Conservation (phyloP, 768 basidiomycete genomes). For the Agrocybe pediades region DNA sequence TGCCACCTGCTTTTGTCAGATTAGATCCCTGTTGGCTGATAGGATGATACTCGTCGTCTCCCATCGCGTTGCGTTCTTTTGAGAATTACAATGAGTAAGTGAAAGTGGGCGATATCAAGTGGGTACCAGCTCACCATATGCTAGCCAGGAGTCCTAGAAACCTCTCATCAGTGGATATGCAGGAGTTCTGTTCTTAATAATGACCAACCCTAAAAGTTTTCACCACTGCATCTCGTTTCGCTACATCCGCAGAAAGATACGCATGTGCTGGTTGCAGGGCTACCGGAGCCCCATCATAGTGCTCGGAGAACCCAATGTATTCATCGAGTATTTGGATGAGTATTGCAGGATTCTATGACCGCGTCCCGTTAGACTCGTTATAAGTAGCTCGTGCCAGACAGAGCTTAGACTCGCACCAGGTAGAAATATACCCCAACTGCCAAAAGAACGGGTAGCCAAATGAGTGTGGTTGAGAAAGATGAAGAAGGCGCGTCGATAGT, state of each 20-base stretch:
- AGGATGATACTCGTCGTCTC: conserved; percentile 91
- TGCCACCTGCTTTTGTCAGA: conserved; percentile 74
- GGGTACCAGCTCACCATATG: conserved; percentile 61
- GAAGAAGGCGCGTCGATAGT: conserved; percentile 14
- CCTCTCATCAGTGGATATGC: neutral
- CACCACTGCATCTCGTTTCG: conserved; percentile 70
- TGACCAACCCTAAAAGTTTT: conserved; percentile 74
- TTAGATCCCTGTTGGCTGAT: conserved; percentile 75
- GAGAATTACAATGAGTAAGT: conserved; percentile 5
- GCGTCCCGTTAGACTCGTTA: too few species aligned
- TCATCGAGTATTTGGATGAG: conserved; percentile 30
- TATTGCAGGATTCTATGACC: conserved; percentile 21
- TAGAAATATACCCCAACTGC: conserved; percentile 20
- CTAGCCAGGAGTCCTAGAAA: conserved; percentile 77
- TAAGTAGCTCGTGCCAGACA: too few species aligned
- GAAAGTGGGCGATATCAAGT: conserved; percentile 1
- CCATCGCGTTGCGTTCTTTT: conserved; percentile 86
- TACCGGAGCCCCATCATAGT: conserved; percentile 31
- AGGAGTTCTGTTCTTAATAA: neutral
- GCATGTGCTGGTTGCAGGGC: conserved; percentile 11
- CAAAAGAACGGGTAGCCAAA: conserved; percentile 19
- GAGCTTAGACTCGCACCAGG: conserved; percentile 13
- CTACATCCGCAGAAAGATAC: conserved; percentile 51
- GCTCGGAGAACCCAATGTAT: conserved; percentile 44
- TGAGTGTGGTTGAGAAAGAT: conserved; percentile 15